Conservation (phyloP, 352 stramenopile genomes). For the Phytopythium cucurbitacearum region DNA sequence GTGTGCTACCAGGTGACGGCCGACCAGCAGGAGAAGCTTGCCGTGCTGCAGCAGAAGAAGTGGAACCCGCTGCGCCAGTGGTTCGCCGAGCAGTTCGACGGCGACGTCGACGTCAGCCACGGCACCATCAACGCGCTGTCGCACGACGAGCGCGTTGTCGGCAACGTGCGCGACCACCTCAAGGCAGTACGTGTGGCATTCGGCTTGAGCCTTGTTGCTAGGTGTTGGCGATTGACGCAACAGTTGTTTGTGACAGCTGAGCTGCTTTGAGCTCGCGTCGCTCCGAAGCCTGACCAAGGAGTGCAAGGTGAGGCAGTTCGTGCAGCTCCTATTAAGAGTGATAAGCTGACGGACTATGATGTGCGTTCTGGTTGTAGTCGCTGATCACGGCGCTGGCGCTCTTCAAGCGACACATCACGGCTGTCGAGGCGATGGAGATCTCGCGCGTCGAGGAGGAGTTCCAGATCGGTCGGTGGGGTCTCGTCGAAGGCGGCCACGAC, state of each 20-base stretch:
- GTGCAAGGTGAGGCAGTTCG: conserved; percentile 55
- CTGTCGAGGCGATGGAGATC: conserved; percentile 83
- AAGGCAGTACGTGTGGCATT: conserved; percentile 30
- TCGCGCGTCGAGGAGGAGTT: conserved; percentile 85
- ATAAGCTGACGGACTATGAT: conserved; percentile 4
- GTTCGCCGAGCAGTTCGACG: conserved; percentile 67
- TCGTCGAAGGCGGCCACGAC: conserved; percentile 87
- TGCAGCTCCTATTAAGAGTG: neutral
- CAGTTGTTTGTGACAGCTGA: conserved; percentile 25
- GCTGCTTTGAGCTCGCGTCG: conserved; percentile 71
- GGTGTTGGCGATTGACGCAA: neutral
- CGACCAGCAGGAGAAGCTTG: conserved; percentile 81
- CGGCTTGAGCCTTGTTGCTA: conserved; percentile 4
- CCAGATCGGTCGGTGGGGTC: conserved; percentile 85
- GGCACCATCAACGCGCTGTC: conserved; percentile 62
- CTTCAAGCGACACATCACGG: conserved; percentile 81
- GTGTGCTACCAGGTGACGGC: conserved; percentile 84
- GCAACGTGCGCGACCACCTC: conserved; percentile 59
- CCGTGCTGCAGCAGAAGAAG: conserved; percentile 77
- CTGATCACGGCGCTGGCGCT: conserved; percentile 77
- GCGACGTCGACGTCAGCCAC: conserved; percentile 80
- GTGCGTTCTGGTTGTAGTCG: conserved; percentile 31
- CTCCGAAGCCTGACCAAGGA: conserved; percentile 78
- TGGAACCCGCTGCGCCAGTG: conserved; percentile 82
- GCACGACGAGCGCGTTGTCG: conserved; percentile 57